Evolutionary conservation across 352 stramenopile species (phyloP), one percentile per base, ranked within the genome.

Genomic region (Phytophthora hybrid): DNA sequence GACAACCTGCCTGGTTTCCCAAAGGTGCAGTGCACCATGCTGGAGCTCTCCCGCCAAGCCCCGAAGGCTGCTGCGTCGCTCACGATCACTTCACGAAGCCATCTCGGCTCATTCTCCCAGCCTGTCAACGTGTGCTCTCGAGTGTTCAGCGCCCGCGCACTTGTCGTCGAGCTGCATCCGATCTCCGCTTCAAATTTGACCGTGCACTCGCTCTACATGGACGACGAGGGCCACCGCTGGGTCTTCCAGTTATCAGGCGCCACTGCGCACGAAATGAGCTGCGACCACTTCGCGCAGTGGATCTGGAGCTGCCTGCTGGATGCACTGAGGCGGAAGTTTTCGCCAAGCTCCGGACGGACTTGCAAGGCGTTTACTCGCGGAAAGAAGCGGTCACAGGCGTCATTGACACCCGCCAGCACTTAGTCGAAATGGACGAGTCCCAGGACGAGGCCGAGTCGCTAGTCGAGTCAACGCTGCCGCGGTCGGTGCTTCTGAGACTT

Each of bases 261-360:
- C 0, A 74, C 65, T 4, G 44, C 87, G n/a, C 69, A 85, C 54
- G 79, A 86, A 37, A 90, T 91, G 83, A 80, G 61, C n/a, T 67
- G 62, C 5, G 77, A 91, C 7, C 83, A 93, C 53, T 93, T 75
- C 58, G 60, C 76, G n/a, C 79, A 83, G 58, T 93, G 85, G 85
- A 78, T 93, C 41, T 91, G 0, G 39, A 46, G 8, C 46, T 74
- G 1, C 23, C 73, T 9, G 26, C 37, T 32, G 55, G 57, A 37
- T 46, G 62, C 49, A 66, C 47, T 7, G 71, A 71, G 66, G 63
- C 69, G 3, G 34, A 62, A 62, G 54, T 67, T 10, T 90, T 89
- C 41, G 85, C 83, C 34, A 84, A 82, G 44, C 61, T 93, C 0
- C 74, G 80, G n/a, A 86, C 77, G 9, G 83, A 93, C 66, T 62